A percentile compares a stretch with the other conserved stretches of the same genome.
Evolutionary conservation across 1,284 basidiomycete species (phyloP).

Genomic region (Hemileccinum hortonii): DNA sequence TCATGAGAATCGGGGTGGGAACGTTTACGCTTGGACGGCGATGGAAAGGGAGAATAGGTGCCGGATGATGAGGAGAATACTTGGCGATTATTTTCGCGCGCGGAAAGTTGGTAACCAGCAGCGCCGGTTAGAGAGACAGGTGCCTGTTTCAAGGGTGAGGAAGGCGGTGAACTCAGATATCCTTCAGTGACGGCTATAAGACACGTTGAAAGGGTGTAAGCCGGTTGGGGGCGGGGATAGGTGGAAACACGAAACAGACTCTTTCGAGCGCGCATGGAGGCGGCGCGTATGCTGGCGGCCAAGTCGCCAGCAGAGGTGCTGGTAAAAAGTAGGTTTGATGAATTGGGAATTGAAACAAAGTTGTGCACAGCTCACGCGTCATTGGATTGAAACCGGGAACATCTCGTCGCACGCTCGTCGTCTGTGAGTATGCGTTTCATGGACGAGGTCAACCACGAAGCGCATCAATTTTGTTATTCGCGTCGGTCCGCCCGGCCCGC

Average conservation of each 20-base stretch:
- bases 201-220: constrained; percentile 26
- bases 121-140: constrained; percentile 21
- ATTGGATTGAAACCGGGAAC: constrained; percentile 24
- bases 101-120: constrained; percentile 22
- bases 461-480: background rate
- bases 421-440: constrained; percentile 47
- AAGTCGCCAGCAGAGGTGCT: constrained; percentile 24
- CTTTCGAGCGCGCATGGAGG: constrained; percentile 35
- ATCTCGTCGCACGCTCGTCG: constrained; percentile 35
- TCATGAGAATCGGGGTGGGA: constrained; percentile 26
- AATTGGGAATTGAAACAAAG: constrained; percentile 4
- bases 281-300: constrained; percentile 33
- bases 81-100: constrained; percentile 34
- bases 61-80: constrained; percentile 29
- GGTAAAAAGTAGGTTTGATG: constrained; percentile 5
- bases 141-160: constrained; percentile 32
- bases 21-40: constrained; percentile 36
- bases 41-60: constrained; percentile 30
- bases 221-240: constrained; percentile 25
- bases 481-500: background rate
- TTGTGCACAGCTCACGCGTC: constrained; percentile 22
- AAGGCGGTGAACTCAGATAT: constrained; percentile 32
- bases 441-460: constrained; percentile 8
- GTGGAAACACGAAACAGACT: constrained; percentile 28
- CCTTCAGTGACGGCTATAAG: constrained; percentile 33